phyloP scores from a whole-genome alignment of 2,329 filamentous ascomycete genomes.

The Colletotrichum somersetense region DNA sequence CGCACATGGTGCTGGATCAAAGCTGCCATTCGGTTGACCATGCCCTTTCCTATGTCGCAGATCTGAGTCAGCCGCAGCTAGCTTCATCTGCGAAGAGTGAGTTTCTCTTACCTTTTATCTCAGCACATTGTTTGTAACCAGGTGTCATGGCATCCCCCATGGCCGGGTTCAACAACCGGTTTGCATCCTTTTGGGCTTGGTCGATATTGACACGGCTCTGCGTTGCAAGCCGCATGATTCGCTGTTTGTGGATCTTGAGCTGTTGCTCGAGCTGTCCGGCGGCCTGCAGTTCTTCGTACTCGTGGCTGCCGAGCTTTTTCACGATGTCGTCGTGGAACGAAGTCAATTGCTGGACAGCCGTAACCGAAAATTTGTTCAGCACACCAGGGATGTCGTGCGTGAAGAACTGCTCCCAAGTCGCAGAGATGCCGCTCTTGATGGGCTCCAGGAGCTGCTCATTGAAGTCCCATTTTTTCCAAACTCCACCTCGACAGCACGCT shows the following conservation, averaged over 20 bases:
- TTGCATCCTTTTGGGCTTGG: constrained; percentile 17
- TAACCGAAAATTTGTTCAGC: not conserved
- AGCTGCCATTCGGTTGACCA: not conserved
- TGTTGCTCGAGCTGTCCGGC: not conserved
- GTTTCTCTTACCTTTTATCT: not conserved
- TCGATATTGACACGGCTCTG: not conserved
- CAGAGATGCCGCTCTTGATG: not conserved
- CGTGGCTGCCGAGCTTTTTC: not conserved
- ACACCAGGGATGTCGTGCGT: not conserved
- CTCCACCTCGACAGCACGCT: not conserved
- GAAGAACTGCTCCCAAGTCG: constrained; percentile 3
- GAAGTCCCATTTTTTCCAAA: not conserved
- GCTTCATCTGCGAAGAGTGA: no score
- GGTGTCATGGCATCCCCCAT: not conserved
- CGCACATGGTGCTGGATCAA: not conserved
- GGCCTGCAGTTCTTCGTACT: not conserved
- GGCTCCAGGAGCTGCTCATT: constrained; percentile 17
- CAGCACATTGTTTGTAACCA: not conserved
- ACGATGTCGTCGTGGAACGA: constrained; percentile 3
- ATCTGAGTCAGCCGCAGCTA: not conserved
- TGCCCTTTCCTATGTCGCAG: not conserved
- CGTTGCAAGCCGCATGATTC: not conserved
- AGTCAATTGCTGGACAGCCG: not conserved
- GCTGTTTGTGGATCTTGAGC: not conserved
- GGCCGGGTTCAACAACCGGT: not conserved